These are phyloP conservation scores for Verticillium alfalfae DNA, from an alignment of 2,329 filamentous ascomycete genomes.

Conservation along the genomic window DNA sequence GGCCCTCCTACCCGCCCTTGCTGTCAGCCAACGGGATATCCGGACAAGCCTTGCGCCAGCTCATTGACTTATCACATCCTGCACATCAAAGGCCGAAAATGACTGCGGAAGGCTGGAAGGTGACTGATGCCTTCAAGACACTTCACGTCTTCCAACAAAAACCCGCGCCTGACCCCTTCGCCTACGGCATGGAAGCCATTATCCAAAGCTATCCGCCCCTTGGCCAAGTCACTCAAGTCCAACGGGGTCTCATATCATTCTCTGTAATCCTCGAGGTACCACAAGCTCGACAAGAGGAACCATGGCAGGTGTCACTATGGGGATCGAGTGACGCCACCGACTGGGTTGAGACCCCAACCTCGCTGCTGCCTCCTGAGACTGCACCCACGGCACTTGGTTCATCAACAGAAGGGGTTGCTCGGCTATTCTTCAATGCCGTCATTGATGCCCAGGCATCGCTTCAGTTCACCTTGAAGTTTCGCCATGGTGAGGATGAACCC, in stretches of 20 bases:
- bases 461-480: conserved; percentile 69
- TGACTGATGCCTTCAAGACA: conserved; percentile 29
- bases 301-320: conserved; percentile 75
- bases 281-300: conserved; percentile 41
- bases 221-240: conserved; percentile 64
- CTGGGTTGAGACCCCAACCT: conserved; percentile 47
- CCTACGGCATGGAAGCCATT: conserved; percentile 27
- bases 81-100: background rate
- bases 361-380: conserved; percentile 14
- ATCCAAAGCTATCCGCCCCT: conserved; percentile 62
- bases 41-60: background rate
- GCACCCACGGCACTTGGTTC: conserved; percentile 46
- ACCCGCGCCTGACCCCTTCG: conserved; percentile 15
- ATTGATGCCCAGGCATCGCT: conserved; percentile 27
- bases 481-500: conserved; percentile 38
- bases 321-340: conserved; percentile 52
- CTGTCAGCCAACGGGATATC: background rate
- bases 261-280: conserved; percentile 66
- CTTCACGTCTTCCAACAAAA: conserved; percentile 32
- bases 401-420: conserved; percentile 9
- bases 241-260: conserved; percentile 47
- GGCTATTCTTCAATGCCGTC: conserved; percentile 6
- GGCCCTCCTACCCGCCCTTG: background rate
- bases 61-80: background rate
- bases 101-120: conserved; percentile 4